These are phyloP conservation scores for Yamadazyma conglobata DNA, from an alignment of 1,139 yeast genomes.

Conservation along the genomic window DNA sequence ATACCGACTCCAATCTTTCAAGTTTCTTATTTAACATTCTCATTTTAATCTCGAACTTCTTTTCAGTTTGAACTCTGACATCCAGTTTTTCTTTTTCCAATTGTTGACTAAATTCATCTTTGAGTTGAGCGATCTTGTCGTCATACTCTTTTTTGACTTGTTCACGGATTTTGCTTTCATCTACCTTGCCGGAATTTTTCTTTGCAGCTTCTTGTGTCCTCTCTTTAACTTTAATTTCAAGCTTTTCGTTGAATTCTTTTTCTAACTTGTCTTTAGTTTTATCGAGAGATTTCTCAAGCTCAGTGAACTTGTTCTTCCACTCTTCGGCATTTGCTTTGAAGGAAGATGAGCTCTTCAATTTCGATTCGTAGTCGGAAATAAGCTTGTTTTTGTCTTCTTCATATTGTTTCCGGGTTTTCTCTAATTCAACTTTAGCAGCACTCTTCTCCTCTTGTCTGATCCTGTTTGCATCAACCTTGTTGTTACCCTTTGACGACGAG, in stretches of 20 bases:
- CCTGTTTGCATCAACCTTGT: slow-evolving; percentile 4
- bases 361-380: slow-evolving; percentile 11
- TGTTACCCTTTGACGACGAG: not conserved
- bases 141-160: slow-evolving; percentile 15
- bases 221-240: slow-evolving; percentile 14
- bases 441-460: slow-evolving; percentile 10
- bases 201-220: slow-evolving; percentile 10
- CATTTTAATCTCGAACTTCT: slow-evolving; percentile 39
- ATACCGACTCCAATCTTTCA: slow-evolving; percentile 26
- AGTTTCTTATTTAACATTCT: slow-evolving; percentile 43
- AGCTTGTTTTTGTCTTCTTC: slow-evolving; percentile 13
- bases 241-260: slow-evolving; percentile 17
- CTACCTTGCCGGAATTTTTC: slow-evolving; percentile 3
- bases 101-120: slow-evolving; percentile 25
- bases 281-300: slow-evolving; percentile 20
- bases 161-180: slow-evolving; percentile 10
- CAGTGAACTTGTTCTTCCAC: slow-evolving; percentile 15
- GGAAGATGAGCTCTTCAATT: slow-evolving; percentile 5
- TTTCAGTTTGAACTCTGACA: slow-evolving; percentile 32
- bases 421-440: slow-evolving; percentile 14
- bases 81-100: slow-evolving; percentile 31
- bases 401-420: slow-evolving; percentile 12
- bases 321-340: slow-evolving; percentile 6
- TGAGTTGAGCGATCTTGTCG: slow-evolving; percentile 23
- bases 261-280: slow-evolving; percentile 19